phyloP scores from a whole-genome alignment of 768 basidiomycete species.

The Russula sp. region DNA sequence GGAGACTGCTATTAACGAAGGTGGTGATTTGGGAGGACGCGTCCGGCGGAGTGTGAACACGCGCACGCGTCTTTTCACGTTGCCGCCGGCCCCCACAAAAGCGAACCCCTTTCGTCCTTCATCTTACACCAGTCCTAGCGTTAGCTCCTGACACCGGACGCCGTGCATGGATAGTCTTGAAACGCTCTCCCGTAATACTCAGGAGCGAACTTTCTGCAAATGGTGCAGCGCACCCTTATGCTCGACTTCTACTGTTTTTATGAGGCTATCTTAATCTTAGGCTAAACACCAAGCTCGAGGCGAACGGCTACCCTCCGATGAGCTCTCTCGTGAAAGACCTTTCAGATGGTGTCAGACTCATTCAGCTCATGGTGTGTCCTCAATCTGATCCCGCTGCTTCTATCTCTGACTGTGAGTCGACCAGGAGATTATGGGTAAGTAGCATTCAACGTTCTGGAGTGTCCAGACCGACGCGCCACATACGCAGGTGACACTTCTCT shows the following conservation, averaged over 20 bases:
- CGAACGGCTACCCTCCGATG: constrained; percentile 82
- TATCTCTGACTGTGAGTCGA: constrained; percentile 3
- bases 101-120: neutral
- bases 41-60: constrained; percentile 24
- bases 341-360: constrained; percentile 90
- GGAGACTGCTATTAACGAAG: neutral
- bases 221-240: constrained; percentile 45
- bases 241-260: constrained; percentile 15
- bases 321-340: constrained; percentile 83
- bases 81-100: neutral
- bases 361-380: constrained; percentile 78
- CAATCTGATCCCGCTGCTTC: neutral
- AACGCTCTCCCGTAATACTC: constrained; percentile 45
- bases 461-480: constrained; percentile 6
- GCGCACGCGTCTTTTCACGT: constrained; percentile 2
- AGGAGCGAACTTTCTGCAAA: constrained; percentile 77
- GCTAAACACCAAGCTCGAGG: constrained; percentile 94
- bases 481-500: constrained; percentile 76
- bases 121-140: neutral
- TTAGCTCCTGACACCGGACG: neutral
- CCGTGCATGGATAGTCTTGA: constrained; percentile 52
- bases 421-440: constrained; percentile 93
- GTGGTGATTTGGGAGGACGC: constrained; percentile 9
- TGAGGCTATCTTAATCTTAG: constrained; percentile 43
- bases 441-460: constrained; percentile 4